Base-by-base conservation (phyloP, 1,139 yeast genomes). In the Candida labiduridarum region DNA sequence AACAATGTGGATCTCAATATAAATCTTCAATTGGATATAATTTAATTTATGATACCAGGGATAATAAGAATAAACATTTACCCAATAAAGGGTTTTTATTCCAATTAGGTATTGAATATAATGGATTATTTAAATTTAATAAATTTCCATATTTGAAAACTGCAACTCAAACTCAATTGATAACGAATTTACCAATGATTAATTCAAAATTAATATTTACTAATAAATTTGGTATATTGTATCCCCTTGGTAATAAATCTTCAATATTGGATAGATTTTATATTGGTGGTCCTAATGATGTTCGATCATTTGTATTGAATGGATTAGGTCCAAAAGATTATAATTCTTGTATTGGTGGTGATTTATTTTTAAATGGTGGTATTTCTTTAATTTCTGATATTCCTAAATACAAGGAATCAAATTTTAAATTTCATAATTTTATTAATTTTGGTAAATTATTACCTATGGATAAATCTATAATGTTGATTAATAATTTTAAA, bases 321-420 rank as follows among this genome's bases (percentile, higher is more conserved):
- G 96, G 97, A 0, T 65, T 92, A 34, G 99, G 99, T 0, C 97
- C 98, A 1, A 85, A 87, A 60, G 86, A 82, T 48, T 79, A 73
- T 63, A 75, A 67, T 50, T 59, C 75, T 3, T 69, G 87, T 1
- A 65, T 90, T 16, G 99, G 99, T 3, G 99, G 98, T 3, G 91
- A 91, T 61, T 72, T 84, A 1, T 87, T 84, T 57, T 62, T 83
- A 33, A 83, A 87, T 16, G 84, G 87, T 34, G 97, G 97, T 1
- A 56, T 85, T 0, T 86, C 95, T 46, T 47, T 86, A 16, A 79
- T 89, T 49, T 74, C 87, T 2, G 79, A 80, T 43, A 60, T 94
- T 10, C 98, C 97, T 1, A 72, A 72, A 51, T 66, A 77, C 27
- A 64, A 68, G 46, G 85, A 80, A 12, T 81, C 89, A 1, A 86